phyloP scores from a whole-genome alignment of 345 rosid species.

The Dipteronia dyeriana region DNA sequence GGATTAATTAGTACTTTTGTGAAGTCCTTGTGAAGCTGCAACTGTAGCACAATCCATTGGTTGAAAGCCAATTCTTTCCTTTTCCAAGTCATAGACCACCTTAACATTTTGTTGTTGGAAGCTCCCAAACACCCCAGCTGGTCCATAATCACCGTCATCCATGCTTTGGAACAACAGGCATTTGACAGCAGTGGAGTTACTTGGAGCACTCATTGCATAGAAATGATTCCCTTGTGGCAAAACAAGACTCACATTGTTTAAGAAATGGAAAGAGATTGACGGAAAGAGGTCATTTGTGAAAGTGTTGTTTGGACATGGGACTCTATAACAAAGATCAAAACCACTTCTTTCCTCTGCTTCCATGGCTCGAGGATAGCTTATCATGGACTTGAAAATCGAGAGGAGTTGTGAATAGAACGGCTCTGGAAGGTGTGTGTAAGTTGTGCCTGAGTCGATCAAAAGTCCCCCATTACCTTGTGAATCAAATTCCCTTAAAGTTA shows the following conservation, averaged over 20 bases:
- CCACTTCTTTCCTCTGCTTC: conserved; percentile 58
- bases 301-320: conserved; percentile 62
- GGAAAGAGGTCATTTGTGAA: conserved; percentile 43
- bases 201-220: conserved; percentile 76
- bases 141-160: conserved; percentile 73
- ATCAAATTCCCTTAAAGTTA: conserved; percentile 61
- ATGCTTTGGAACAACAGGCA: conserved; percentile 69
- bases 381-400: conserved; percentile 39
- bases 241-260: conserved; percentile 68
- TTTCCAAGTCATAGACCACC: conserved; percentile 78
- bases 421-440: conserved; percentile 77
- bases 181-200: conserved; percentile 61
- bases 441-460: conserved; percentile 83
- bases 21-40: conserved; percentile 55
- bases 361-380: conserved; percentile 60
- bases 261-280: conserved; percentile 61
- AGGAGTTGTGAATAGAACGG: conserved; percentile 70
- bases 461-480: conserved; percentile 79
- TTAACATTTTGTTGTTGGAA: conserved; percentile 84
- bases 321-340: conserved; percentile 74
- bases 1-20: conserved; percentile 27
- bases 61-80: conserved; percentile 75
- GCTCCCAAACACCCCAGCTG: conserved; percentile 78
- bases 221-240: conserved; percentile 62
- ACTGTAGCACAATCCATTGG: conserved; percentile 71